Base-by-base conservation (phyloP, 805 yeast species). In the Pichia heedii region DNA sequence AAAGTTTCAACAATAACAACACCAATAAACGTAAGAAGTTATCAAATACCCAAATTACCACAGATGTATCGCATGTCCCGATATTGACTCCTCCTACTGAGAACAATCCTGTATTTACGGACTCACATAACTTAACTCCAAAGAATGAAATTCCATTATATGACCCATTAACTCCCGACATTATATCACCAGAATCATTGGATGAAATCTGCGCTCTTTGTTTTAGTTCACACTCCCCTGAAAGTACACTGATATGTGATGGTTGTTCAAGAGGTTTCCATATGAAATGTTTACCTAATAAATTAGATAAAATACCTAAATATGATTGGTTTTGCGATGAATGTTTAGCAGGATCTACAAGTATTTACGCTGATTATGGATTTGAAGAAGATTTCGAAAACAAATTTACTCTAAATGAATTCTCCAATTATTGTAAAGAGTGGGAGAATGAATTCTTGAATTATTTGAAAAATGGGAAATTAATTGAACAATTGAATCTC, bases 321-420 rank as follows among this genome's bases (percentile, higher is more conserved):
- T 75, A 74, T 11, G 73, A 69, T 16, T 89, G 96, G 95, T 81
- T 72, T 55, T 89, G 97, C 60, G 82, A 81, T 40, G 74, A 73
- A 44, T 89, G 97, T 61, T 66, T 89, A n/a, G 69, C 83, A 13
- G 96, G 95, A 0, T 57, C 64, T 0, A 36, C 44, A 6, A 39
- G 48, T 16, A 34, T 29, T 9, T 81, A 85, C 34, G 90, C 93
- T 1, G 88, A 79, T 50, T 89, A 86, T 55, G 95, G 95, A 0
- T 89, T 90, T 59, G 89, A 83, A 50, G 93, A 84, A 50, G 69
- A 65, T 42, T 57, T 57, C 44, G 62, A 81, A 55, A 67, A 81
- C 0, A 62, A 85, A 6, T 64, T 55, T 50, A 60, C 65, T 9
- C 43, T 65, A 15, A 60, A 65, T 0, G 79, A 81, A 44, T 89